Conservation (phyloP, 2,329 filamentous ascomycete species). For the Xylariaceae sp. region DNA sequence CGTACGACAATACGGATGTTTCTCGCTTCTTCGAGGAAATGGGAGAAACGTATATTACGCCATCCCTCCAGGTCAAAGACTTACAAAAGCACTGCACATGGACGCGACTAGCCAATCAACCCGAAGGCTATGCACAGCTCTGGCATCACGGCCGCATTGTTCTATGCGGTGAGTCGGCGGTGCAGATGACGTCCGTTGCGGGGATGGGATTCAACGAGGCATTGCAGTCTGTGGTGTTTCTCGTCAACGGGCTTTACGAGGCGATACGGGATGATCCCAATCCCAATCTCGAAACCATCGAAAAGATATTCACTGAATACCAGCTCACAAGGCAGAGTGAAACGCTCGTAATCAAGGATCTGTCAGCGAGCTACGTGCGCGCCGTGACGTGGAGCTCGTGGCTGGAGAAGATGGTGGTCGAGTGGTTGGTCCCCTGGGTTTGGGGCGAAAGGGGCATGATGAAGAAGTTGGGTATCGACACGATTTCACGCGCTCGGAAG, state of each 20-base stretch:
- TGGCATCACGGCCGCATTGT: slow-evolving; percentile 16
- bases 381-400: slow-evolving; percentile 18
- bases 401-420: slow-evolving; percentile 11
- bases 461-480: not conserved
- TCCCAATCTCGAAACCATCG: slow-evolving; percentile 5
- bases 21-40: slow-evolving; percentile 16
- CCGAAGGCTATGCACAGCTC: slow-evolving; percentile 12
- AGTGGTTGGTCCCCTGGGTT: slow-evolving; percentile 11
- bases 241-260: slow-evolving; percentile 16
- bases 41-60: slow-evolving; percentile 17
- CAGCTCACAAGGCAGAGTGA: slow-evolving; percentile 14
- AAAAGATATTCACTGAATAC: slow-evolving; percentile 12
- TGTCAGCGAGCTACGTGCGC: slow-evolving; percentile 12
- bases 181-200: slow-evolving; percentile 16
- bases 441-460: slow-evolving; percentile 2
- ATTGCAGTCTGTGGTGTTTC: slow-evolving; percentile 11
- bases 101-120: slow-evolving; percentile 15
- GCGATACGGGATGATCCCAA: not conserved
- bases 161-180: slow-evolving; percentile 14
- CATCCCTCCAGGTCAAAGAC: slow-evolving; percentile 11
- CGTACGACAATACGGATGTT: slow-evolving; percentile 13
- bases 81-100: slow-evolving; percentile 15
- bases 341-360: slow-evolving; percentile 1
- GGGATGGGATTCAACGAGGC: slow-evolving; percentile 18
- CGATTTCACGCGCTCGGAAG: slow-evolving; percentile 6